These are phyloP conservation scores for Sporothrix phasma DNA, from an alignment of 2,329 filamentous ascomycete genomes.

Conservation along the genomic window DNA sequence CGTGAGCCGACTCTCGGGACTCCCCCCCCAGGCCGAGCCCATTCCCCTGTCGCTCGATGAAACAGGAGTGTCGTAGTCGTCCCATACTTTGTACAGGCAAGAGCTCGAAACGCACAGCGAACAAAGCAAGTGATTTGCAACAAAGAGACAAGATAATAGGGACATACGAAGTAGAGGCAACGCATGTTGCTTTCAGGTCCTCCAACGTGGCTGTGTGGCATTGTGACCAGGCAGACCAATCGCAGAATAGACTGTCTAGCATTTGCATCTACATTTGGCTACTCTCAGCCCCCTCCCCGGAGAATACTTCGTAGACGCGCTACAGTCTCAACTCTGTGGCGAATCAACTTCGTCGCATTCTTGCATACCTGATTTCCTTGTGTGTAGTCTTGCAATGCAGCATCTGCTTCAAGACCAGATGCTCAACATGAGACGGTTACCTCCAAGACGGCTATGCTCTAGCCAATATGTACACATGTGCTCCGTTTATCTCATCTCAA, in stretches of 20 bases:
- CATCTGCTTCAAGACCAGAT: no score
- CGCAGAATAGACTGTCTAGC: background rate
- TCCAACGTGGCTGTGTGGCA: background rate
- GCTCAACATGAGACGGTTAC: no score
- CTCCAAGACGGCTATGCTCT: no score
- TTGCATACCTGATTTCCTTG: no score
- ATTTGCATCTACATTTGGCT: slow-evolving; percentile 2
- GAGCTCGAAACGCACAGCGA: background rate
- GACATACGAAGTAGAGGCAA: no score
- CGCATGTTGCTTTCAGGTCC: background rate
- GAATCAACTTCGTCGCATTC: no score
- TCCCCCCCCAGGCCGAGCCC: background rate
- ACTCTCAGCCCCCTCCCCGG: background rate
- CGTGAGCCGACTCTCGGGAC: background rate
- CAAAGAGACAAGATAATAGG: no score
- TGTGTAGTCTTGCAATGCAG: no score
- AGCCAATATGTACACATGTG: no score
- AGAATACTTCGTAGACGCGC: background rate
- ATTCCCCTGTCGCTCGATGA: background rate
- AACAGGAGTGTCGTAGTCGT: background rate
- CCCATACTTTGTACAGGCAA: background rate
- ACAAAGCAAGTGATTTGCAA: no score
- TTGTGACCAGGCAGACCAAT: slow-evolving; percentile 1
- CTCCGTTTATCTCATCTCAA: no score
- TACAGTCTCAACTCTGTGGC: no score